Conservation (phyloP, 371 early-diverging fungal genomes). For the Mucor circinelloides region DNA sequence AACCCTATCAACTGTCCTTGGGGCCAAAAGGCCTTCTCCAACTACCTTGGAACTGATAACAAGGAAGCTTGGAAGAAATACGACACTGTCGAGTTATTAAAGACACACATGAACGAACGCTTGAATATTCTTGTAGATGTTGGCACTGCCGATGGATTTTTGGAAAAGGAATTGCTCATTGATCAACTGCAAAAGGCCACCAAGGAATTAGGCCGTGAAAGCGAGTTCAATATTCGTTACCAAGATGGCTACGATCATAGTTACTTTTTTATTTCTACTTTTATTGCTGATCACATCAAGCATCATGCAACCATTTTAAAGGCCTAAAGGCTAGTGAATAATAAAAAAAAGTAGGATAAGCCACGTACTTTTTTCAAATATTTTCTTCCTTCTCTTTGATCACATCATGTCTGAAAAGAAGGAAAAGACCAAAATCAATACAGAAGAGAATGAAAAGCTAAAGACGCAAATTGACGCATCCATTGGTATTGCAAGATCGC, state of each 20-base stretch:
- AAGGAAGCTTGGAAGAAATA: constrained; percentile 68
- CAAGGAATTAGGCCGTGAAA: constrained; percentile 36
- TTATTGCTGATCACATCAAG: constrained; percentile 76
- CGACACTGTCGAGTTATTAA: constrained; percentile 74
- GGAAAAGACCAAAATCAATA: constrained; percentile 19
- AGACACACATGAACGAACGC: constrained; percentile 29
- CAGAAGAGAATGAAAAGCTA: constrained; percentile 45
- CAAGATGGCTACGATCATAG: constrained; percentile 88
- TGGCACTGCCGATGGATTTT: constrained; percentile 74
- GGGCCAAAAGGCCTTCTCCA: constrained; percentile 80
- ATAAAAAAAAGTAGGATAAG: constrained; percentile 5
- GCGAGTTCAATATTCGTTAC: constrained; percentile 63
- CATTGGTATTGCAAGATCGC: constrained; percentile 41
- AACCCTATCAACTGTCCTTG: constrained; percentile 73
- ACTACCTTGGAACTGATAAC: constrained; percentile 67
- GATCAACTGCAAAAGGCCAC: constrained; percentile 55
- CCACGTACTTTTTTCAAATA: neutral
- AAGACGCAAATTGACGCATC: constrained; percentile 56
- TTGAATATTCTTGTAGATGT: constrained; percentile 50
- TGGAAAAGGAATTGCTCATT: constrained; percentile 67
- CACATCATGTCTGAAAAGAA: constrained; percentile 4
- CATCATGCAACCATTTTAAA: constrained; percentile 71
- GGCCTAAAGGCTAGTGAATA: constrained; percentile 1
- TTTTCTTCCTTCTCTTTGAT: constrained; percentile 1
- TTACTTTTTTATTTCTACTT: constrained; percentile 82